A percentile compares a stretch with the other conserved stretches of the same genome.
Evolutionary conservation across 1,284 basidiomycete genomes (phyloP).

Genomic region (Sanghuangporus weigelae): DNA sequence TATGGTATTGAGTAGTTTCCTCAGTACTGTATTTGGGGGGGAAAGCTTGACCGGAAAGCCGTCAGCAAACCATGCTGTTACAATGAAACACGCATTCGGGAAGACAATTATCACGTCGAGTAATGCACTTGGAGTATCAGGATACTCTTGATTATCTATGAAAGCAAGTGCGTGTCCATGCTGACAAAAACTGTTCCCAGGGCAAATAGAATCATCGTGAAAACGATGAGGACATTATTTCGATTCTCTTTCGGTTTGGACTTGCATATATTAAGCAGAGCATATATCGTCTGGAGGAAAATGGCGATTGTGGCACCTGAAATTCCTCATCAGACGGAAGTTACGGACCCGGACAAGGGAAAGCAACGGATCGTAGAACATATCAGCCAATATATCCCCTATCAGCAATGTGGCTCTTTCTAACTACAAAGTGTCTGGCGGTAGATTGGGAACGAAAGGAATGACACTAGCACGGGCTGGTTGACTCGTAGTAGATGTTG

Average conservation of each 20-base stretch:
- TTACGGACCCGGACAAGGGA: neutral
- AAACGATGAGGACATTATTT: neutral
- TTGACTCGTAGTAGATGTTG: neutral
- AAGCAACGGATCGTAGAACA: neutral
- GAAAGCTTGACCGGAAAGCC: slow-evolving; percentile 21
- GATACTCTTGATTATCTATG: slow-evolving; percentile 8
- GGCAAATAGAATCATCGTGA: neutral
- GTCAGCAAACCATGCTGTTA: slow-evolving; percentile 25
- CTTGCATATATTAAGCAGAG: neutral
- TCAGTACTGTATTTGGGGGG: no score
- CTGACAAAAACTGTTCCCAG: neutral
- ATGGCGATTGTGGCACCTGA: neutral
- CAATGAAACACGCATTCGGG: slow-evolving; percentile 20
- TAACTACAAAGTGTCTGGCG: neutral
- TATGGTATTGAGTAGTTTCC: neutral
- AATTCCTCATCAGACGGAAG: neutral
- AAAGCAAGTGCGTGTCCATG: neutral
- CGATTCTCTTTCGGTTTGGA: neutral
- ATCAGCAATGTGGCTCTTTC: neutral
- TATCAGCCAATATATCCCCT: neutral
- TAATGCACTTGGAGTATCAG: slow-evolving; percentile 23
- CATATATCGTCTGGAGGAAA: neutral
- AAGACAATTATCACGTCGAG: slow-evolving; percentile 18
- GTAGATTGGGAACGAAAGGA: neutral
- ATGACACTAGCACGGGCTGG: neutral